Base-by-base conservation (phyloP, 148 eudicot species). In the Limonium bicolor region DNA sequence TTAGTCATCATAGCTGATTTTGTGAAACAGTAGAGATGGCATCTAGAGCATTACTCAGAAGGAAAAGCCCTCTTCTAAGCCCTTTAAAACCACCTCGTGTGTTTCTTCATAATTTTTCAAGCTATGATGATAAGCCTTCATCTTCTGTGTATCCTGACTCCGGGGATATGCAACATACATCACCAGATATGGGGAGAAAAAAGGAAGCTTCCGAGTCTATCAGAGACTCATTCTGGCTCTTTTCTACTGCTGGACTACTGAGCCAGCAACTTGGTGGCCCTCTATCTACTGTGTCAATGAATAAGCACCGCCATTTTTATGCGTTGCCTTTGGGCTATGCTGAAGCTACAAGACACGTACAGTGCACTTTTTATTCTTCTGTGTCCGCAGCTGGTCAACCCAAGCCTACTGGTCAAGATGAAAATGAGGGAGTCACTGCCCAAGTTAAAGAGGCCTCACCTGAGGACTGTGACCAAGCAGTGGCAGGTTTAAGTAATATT, bases 391-490 rank as follows among this genome's bases (percentile, higher is more conserved):
- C 78, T 6, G 71, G 69, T 18, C 72, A 76, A 60, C 80, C 78
- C 20, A 61, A 73, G 24, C 27, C 50, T 32, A 61, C 33, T 22
- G 21, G 53, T 18, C 45, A 34, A 35, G 54, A 61, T 36, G 60
- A 46, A 63, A 53, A 70, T 67, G 76, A 73, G 56, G 67, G 62
- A 34, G 56, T 40, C 48, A 44, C 41, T 46, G 38, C 69, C 39
- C 73, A 59, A 52, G 62, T 48, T 39, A 82, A 78, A 62, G 94
- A 78, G 59, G 52, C 94, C 36, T 82, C 94, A 41, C 83, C 94
- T 10, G 94, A 78, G 66, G 86, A 78, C 34, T 82, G 94, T 63
- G 94, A 82, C 53, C 73, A 78, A 55, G 94, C 94, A 11, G 94
- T 82, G 45, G 86, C 74, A 63, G 94, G 77, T 48, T 63, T 82